These are phyloP conservation scores for Symbiodinium pilosum DNA, from an alignment of 73 alveolate genomes.

Conservation along the genomic window DNA sequence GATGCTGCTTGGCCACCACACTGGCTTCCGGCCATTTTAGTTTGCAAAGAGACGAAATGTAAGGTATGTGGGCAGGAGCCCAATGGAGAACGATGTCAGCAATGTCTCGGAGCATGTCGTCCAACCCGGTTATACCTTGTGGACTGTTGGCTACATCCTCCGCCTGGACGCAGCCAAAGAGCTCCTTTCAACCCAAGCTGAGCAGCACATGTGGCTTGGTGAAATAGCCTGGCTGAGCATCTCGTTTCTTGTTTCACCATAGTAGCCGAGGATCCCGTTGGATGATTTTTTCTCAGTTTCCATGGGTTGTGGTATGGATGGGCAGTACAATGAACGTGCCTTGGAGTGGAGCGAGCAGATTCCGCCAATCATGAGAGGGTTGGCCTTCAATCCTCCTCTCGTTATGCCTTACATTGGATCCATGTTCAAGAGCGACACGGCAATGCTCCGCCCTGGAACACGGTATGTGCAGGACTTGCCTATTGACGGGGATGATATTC, in stretches of 20 bases:
- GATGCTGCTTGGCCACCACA: slow-evolving; percentile 30
- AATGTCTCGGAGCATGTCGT: slow-evolving; percentile 73
- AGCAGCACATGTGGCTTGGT: slow-evolving; percentile 45
- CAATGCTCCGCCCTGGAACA: slow-evolving; percentile 86
- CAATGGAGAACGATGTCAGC: slow-evolving; percentile 90
- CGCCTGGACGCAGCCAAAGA: slow-evolving; percentile 83
- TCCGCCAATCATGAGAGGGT: slow-evolving; percentile 52
- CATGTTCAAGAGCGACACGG: slow-evolving; percentile 88
- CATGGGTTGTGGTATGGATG: slow-evolving; percentile 92
- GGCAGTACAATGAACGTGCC: slow-evolving; percentile 83
- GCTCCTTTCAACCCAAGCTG: slow-evolving; percentile 45
- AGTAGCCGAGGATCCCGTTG: slow-evolving; percentile 65
- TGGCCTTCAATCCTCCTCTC: slow-evolving; percentile 86
- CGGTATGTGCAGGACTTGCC: slow-evolving; percentile 55
- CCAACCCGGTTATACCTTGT: slow-evolving; percentile 86
- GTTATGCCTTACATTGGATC: slow-evolving; percentile 92
- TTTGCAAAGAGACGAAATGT: too few species aligned
- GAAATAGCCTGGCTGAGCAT: neutral
- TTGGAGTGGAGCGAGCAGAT: slow-evolving; percentile 60
- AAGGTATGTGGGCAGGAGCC: slow-evolving; percentile 90
- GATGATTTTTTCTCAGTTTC: slow-evolving; percentile 81
- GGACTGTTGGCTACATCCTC: slow-evolving; percentile 87
- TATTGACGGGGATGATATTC: neutral
- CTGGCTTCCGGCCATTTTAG: too few species aligned
- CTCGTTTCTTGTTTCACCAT: too few species aligned